Percentiles rank a stretch among this genome's conserved stretches.
Conservation (phyloP, 768 basidiomycete species). For the Podaxis sp. region DNA sequence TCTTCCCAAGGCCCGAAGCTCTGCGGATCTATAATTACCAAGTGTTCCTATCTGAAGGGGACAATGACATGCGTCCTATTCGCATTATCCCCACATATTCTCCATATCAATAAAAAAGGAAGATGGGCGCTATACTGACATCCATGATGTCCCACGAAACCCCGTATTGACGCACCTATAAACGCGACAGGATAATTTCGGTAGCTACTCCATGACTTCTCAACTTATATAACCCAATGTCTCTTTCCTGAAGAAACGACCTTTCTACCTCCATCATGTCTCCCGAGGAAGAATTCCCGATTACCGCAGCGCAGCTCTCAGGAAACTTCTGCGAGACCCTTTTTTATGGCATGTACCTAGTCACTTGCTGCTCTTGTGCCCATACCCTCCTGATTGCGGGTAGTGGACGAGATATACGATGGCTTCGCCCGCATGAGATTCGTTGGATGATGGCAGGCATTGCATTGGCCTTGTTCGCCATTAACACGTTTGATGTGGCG, state of each 20-base stretch:
- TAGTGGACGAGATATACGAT: conserved; percentile 6
- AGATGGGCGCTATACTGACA: background rate
- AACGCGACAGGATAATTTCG: background rate
- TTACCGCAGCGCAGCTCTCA: conserved; percentile 13
- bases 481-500: conserved; percentile 11
- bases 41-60: background rate
- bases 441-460: conserved; percentile 12
- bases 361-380: conserved; percentile 3
- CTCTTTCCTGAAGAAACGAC: background rate
- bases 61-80: background rate
- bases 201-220: background rate
- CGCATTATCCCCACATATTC: background rate
- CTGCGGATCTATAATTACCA: background rate
- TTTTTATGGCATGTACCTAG: conserved; percentile 11
- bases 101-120: background rate
- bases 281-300: background rate
- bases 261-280: background rate
- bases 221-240: background rate
- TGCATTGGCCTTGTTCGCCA: conserved; percentile 1
- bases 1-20: too few relatives aligned
- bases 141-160: background rate
- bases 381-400: conserved; percentile 1
- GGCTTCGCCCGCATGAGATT: conserved; percentile 8
- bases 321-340: conserved; percentile 15
- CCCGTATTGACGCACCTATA: background rate